Evolutionary conservation across 1,284 basidiomycete species (phyloP).

Genomic region (Afroboletus lepidellus): DNA sequence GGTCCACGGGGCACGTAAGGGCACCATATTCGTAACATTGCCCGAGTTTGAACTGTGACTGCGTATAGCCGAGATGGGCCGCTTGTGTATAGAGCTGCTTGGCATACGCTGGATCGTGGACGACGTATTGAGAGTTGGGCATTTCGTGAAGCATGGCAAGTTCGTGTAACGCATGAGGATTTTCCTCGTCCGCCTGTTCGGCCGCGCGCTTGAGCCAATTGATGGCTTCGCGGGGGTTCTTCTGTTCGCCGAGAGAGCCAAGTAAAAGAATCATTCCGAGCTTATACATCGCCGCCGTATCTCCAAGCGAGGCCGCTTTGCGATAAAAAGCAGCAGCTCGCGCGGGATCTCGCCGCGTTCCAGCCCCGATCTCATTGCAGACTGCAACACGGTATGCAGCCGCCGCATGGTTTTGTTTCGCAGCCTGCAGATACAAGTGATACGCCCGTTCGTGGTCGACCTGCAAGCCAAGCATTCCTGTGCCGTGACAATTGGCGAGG

Average conservation of each 20-base stretch:
- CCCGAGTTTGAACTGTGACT: conserved; percentile 93
- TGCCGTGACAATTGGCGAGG: conserved; percentile 96
- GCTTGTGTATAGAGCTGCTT: conserved; percentile 89
- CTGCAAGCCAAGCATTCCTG: conserved; percentile 89
- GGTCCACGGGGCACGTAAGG: conserved; percentile 89
- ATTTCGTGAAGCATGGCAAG: conserved; percentile 91
- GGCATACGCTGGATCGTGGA: conserved; percentile 77
- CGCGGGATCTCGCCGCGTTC: conserved; percentile 86
- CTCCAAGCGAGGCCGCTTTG: conserved; percentile 93
- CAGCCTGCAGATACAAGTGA: conserved; percentile 96
- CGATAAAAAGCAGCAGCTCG: conserved; percentile 95
- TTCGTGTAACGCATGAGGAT: conserved; percentile 97
- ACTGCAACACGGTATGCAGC: conserved; percentile 97
- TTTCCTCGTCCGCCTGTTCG: conserved; percentile 97
- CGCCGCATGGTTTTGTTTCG: conserved; percentile 94
- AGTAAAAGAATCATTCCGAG: conserved; percentile 93
- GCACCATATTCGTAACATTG: conserved; percentile 93
- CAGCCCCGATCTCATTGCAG: conserved; percentile 99
- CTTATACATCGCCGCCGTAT: conserved; percentile 99
- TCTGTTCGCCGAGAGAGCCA: conserved; percentile 81
- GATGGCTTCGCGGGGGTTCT: conserved; percentile 88
- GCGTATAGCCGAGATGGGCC: conserved; percentile 91
- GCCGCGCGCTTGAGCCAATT: conserved; percentile 95
- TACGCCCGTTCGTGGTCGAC: conserved; percentile 99
- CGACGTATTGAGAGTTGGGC: conserved; percentile 61